A percentile compares a stretch with the other conserved stretches of the same genome.
These are phyloP conservation scores for Aspergillus quadricinctus DNA, from an alignment of 2,329 filamentous ascomycete genomes.

Conservation along the genomic window DNA sequence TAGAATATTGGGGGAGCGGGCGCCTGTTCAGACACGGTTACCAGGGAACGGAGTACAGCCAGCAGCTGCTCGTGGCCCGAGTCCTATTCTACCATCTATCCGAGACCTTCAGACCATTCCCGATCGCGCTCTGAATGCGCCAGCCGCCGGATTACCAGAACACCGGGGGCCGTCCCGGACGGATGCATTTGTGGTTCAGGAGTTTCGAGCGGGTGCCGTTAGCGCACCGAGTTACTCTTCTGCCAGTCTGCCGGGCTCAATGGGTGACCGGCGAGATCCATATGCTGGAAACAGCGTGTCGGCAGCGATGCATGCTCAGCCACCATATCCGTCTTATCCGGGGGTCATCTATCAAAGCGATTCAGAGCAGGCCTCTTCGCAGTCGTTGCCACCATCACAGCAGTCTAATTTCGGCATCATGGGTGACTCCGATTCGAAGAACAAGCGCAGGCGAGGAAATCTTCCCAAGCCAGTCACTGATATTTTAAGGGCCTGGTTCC, in stretches of 20 bases:
- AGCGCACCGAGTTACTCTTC: conserved; percentile 8
- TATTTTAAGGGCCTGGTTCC: conserved; percentile 74
- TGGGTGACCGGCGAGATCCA: conserved; percentile 24
- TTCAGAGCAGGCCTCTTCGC: conserved; percentile 29
- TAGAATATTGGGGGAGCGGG: conserved; percentile 18
- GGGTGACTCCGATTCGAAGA: conserved; percentile 36
- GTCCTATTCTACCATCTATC: conserved; percentile 35
- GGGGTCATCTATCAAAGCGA: conserved; percentile 27
- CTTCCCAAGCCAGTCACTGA: conserved; percentile 87
- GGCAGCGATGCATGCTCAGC: conserved; percentile 23
- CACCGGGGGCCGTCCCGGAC: conserved; percentile 21
- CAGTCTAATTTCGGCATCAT: conserved; percentile 38
- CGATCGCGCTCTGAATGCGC: conserved; percentile 20
- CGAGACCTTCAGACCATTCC: conserved; percentile 33
- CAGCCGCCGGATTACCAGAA: conserved; percentile 24
- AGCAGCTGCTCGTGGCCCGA: conserved; percentile 27
- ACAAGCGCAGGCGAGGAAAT: conserved; percentile 67
- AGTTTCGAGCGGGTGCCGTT: conserved; percentile 18
- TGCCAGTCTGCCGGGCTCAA: conserved; percentile 13
- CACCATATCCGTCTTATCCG: conserved; percentile 24
- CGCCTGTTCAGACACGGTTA: conserved; percentile 15
- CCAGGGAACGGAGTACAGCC: conserved; percentile 7
- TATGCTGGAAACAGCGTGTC: conserved; percentile 15
- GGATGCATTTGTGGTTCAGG: conserved; percentile 22
- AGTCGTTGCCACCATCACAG: conserved; percentile 24